phyloP scores from a whole-genome alignment of 257 asterid species.

The Nyctanthes arbortristis region DNA sequence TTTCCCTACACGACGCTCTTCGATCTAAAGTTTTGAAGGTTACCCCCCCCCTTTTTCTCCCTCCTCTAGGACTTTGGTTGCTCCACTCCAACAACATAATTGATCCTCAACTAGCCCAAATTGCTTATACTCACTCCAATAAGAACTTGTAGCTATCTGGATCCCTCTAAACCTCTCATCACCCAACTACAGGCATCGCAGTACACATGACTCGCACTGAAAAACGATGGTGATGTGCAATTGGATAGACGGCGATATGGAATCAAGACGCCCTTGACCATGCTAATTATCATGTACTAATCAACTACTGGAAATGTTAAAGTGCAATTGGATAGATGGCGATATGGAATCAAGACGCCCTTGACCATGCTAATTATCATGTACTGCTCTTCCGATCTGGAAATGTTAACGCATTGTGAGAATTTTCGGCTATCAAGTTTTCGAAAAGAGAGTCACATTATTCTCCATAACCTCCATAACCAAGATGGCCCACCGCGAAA shows the following conservation, averaged over 20 bases:
- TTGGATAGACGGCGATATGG: neutral
- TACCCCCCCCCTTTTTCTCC: no score
- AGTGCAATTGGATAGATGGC: neutral
- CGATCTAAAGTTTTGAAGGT: constrained; percentile 2
- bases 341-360: neutral
- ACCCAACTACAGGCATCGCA: neutral
- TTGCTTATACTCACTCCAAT: neutral
- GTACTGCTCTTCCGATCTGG: neutral
- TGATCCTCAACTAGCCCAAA: neutral
- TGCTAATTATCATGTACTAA: neutral
- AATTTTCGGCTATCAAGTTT: no score
- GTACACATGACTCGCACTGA: neutral
- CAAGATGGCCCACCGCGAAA: neutral
- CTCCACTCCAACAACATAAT: no score
- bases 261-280: neutral
- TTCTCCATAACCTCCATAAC: no score
- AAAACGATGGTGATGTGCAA: neutral
- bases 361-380: neutral
- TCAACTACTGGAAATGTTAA: neutral
- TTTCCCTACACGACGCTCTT: no score
- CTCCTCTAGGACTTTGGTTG: neutral
- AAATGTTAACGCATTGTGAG: no score
- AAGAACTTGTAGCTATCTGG: neutral
- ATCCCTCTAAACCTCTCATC: neutral
- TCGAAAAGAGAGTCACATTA: no score